Evolutionary conservation across 2,329 filamentous ascomycete species (phyloP), one percentile per base, ranked within the genome.

Genomic region (Calonectria pseudoreteaudii): DNA sequence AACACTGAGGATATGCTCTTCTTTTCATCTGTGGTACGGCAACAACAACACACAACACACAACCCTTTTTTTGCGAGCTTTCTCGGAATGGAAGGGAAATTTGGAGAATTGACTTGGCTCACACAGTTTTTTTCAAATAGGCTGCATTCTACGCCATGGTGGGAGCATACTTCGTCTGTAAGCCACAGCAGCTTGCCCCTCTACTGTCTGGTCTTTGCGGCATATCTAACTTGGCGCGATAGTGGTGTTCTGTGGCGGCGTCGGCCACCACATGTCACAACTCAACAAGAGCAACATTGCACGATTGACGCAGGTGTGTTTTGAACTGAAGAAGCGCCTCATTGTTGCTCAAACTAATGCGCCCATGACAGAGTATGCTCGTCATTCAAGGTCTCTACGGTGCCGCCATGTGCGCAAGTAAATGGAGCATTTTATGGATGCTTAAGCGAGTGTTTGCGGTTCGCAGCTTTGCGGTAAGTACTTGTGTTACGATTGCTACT

Each of bases 341-440:
- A 9, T 6, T 8, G 3, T 31, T 36, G 4, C 26, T 38, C 9
- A 58, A n/a, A 20, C n/a, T 30, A 44, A 66, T 53, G 6, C 20
- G 7, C 44, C 47, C 18, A 31, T 41, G 9, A n/a, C 34, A 75
- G 74, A 76, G 49, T 49, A 65, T 76, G n/a, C 66, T 76, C 7
- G 74, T 70, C 38, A 68, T 76, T 18, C 74, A 76, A 71, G 72
- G 66, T 23, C 34, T 76, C 13, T 76, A 76, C 28, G 74, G 66
- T 20, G 72, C 72, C 20, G 68, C 69, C 11, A 76, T 76, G 74
- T 76, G 74, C 56, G 68, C 74, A 11, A 70, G 66, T 49, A 76
- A 76, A 68, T 76, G 74, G 74, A 76, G 74, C 44, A 76, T 76
- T 41, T 52, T 76, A 2, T 76, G 74, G 74, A 74, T 76, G 72